Evolutionary conservation across 148 eudicot genomes (phyloP).

Genomic region (Salicornia ramosissima): DNA sequence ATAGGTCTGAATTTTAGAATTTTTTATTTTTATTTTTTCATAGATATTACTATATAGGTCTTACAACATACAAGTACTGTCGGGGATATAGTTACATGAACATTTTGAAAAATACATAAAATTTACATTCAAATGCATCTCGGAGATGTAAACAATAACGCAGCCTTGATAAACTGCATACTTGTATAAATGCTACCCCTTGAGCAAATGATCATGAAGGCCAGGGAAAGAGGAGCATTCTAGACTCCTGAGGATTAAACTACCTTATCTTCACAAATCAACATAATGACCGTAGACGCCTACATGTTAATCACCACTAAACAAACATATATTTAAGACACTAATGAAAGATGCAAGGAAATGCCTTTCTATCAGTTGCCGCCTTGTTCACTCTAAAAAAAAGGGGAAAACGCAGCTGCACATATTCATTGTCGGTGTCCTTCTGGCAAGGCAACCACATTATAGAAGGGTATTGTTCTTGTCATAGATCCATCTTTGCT

Average conservation of each 20-base stretch:
- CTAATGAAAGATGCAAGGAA: neutral
- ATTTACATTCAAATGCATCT: too few species aligned
- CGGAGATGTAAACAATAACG: too few species aligned
- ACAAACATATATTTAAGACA: neutral
- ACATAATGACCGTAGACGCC: neutral
- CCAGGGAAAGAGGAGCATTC: neutral
- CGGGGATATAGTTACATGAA: too few species aligned
- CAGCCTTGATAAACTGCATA: neutral
- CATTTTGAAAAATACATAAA: too few species aligned
- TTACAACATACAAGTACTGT: too few species aligned
- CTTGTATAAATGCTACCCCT: neutral
- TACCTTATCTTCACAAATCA: neutral
- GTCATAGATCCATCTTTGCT: conserved; percentile 93
- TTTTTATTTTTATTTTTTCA: too few species aligned
- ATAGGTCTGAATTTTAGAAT: too few species aligned
- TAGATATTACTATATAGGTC: too few species aligned
- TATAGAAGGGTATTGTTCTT: conserved; percentile 66
- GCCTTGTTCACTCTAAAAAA: neutral
- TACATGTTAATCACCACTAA: conserved; percentile 5
- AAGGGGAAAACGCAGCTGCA: neutral
- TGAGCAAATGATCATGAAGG: neutral
- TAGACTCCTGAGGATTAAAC: neutral
- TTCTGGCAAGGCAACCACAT: conserved; percentile 84
- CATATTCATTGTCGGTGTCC: conserved; percentile 70
- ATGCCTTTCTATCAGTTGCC: neutral